These are phyloP conservation scores for Ciborinia camelliae DNA, from an alignment of 2,329 filamentous ascomycete species.

Conservation along the genomic window DNA sequence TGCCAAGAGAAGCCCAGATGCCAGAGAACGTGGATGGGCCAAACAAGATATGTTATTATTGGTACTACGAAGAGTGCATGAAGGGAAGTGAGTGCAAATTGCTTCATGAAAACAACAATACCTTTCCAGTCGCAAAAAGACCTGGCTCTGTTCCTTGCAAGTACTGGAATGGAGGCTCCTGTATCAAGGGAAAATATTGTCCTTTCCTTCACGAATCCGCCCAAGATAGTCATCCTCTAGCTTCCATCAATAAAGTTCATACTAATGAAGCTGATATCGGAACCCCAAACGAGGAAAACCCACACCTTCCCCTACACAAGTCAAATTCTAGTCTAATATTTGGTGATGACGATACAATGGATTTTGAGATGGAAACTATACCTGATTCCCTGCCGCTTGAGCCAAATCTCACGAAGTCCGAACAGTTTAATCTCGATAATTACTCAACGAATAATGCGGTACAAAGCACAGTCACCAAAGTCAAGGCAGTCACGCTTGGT, in stretches of 20 bases:
- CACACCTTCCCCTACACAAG: neutral
- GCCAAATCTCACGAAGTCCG: neutral
- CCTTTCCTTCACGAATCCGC: neutral
- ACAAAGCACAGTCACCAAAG: neutral
- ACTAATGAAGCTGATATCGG: neutral
- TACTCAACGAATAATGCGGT: too few species aligned
- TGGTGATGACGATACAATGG: neutral
- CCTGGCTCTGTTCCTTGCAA: neutral
- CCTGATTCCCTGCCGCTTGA: neutral
- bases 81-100: conserved; percentile 10
- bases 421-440: neutral
- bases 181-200: neutral
- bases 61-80: conserved; percentile 16
- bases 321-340: neutral
- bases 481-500: conserved; percentile 1
- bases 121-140: neutral
- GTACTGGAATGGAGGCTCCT: neutral
- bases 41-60: conserved; percentile 7
- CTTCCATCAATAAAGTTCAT: neutral
- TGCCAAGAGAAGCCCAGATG: neutral
- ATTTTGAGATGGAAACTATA: neutral
- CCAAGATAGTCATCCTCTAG: neutral
- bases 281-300: neutral
- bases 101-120: conserved; percentile 6
- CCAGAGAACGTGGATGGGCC: neutral